Conservation (phyloP, 148 eudicot species). For the Gaultheria prostrata region DNA sequence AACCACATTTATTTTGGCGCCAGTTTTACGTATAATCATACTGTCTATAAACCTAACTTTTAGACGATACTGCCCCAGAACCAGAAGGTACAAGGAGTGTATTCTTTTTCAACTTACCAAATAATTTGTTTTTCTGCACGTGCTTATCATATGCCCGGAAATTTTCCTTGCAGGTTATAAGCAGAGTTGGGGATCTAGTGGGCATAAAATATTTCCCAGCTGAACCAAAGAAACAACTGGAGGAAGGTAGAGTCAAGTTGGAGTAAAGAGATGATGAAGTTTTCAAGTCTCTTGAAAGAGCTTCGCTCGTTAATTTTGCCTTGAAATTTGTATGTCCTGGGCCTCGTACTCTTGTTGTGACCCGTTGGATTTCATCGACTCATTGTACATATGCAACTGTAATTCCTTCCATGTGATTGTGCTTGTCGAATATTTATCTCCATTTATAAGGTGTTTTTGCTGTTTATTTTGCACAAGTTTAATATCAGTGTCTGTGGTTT, state of each 20-base stretch:
- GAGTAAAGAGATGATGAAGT: conserved; percentile 23
- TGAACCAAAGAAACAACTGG: conserved; percentile 71
- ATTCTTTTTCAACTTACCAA: too few relatives aligned
- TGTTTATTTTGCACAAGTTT: background rate
- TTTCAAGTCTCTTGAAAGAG: background rate
- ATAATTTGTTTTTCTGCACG: conserved; percentile 46
- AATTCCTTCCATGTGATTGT: background rate
- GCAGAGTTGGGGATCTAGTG: conserved; percentile 79
- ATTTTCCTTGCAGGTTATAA: conserved; percentile 51
- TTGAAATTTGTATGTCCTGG: background rate
- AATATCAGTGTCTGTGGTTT: background rate
- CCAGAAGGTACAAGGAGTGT: background rate
- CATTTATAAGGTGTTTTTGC: background rate
- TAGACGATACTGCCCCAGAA: background rate
- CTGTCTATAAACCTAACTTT: background rate
- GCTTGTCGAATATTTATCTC: background rate
- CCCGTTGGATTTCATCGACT: background rate
- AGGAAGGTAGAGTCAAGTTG: conserved; percentile 50
- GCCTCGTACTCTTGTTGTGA: background rate
- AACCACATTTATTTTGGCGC: background rate
- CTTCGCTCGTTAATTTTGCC: conserved; percentile 4
- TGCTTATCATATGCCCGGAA: conserved; percentile 2
- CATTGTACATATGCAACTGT: conserved; percentile 16
- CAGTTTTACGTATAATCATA: background rate
- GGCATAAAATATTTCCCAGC: conserved; percentile 98